These are phyloP conservation scores for Podospora pseudoanserina DNA, from an alignment of 495 filamentous ascomycete genomes.

Conservation along the genomic window DNA sequence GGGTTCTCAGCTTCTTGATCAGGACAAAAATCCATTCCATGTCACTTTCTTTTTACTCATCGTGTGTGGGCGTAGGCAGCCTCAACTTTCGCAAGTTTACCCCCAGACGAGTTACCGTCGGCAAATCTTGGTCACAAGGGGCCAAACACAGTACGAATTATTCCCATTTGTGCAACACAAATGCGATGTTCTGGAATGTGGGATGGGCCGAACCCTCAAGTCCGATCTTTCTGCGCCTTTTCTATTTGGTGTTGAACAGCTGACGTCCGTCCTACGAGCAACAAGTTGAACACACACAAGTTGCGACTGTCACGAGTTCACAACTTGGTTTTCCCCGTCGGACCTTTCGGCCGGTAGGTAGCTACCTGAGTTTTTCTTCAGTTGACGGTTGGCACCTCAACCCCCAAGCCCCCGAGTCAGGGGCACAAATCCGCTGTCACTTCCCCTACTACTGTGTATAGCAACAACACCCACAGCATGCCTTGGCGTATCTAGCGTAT, in stretches of 20 bases:
- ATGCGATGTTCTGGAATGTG: neutral
- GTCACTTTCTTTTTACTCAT: neutral
- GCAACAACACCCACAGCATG: neutral
- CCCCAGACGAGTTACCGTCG: neutral
- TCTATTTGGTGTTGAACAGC: neutral
- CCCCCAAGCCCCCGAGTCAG: neutral
- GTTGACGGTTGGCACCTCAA: neutral
- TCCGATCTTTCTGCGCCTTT: neutral
- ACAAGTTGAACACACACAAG: neutral
- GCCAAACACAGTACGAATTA: neutral
- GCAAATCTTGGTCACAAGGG: no score
- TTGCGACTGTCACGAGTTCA: neutral
- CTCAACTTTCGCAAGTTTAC: neutral
- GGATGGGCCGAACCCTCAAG: neutral
- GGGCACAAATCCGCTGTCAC: neutral
- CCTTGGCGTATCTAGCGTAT: neutral
- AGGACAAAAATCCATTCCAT: neutral
- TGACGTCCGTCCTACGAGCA: neutral
- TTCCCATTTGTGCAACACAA: neutral
- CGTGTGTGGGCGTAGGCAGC: neutral
- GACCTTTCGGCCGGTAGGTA: constrained; percentile 1
- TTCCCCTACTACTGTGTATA: no score
- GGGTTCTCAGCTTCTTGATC: neutral
- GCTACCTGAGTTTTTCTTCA: neutral
- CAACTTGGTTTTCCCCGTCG: constrained; percentile 1